Evolutionary conservation across 768 basidiomycete species (phyloP).

Genomic region (Russula brevipes): DNA sequence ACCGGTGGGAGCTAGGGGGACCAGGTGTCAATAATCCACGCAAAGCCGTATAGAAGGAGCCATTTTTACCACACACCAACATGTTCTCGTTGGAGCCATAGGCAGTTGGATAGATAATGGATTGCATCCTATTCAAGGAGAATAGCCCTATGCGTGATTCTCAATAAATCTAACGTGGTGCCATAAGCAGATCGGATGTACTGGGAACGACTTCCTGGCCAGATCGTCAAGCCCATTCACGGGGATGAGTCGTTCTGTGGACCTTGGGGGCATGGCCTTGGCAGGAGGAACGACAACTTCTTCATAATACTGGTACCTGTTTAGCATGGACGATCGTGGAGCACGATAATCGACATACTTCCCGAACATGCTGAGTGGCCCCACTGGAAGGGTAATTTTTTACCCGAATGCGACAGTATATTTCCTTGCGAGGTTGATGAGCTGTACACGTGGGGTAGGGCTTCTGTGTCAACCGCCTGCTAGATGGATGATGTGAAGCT

Average conservation of each 20-base stretch:
- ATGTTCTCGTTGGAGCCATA: slow-evolving; percentile 96
- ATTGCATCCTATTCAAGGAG: slow-evolving; percentile 89
- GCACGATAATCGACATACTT: slow-evolving; percentile 43
- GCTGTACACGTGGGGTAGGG: slow-evolving; percentile 86
- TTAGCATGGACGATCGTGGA: background rate
- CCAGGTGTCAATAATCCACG: background rate
- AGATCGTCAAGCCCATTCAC: slow-evolving; percentile 73
- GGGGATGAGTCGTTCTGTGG: slow-evolving; percentile 62
- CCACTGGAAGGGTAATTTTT: slow-evolving; percentile 74
- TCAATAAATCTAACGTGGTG: background rate
- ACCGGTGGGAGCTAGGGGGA: slow-evolving; percentile 82
- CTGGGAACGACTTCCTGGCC: slow-evolving; percentile 79
- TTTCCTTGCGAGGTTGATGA: slow-evolving; percentile 57
- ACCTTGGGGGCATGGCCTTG: slow-evolving; percentile 64
- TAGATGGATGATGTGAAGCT: slow-evolving; percentile 1
- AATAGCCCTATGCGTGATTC: slow-evolving; percentile 59
- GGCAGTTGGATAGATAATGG: slow-evolving; percentile 88
- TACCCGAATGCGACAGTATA: slow-evolving; percentile 66
- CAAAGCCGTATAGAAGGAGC: slow-evolving; percentile 3
- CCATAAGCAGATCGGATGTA: slow-evolving; percentile 33
- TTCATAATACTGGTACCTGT: slow-evolving; percentile 45
- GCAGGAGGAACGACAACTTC: slow-evolving; percentile 89
- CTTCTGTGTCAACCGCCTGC: slow-evolving; percentile 52
- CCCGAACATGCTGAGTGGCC: slow-evolving; percentile 57
- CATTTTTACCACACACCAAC: slow-evolving; percentile 71